Conservation (phyloP, 352 stramenopile species). For the Pythium brachiatum region DNA sequence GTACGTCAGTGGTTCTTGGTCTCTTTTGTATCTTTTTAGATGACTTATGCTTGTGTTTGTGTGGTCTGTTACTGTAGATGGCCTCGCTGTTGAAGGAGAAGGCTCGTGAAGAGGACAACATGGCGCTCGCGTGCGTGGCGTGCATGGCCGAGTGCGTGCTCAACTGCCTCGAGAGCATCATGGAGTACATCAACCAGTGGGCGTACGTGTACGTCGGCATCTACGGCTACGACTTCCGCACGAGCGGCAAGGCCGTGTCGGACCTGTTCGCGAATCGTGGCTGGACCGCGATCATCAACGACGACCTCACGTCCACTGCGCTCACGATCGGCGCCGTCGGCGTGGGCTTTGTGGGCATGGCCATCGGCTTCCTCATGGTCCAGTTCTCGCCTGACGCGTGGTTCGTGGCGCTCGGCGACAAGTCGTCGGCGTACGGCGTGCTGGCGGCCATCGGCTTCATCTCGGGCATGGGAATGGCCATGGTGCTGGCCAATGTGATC, state of each 20-base stretch:
- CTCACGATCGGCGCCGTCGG: constrained; percentile 81
- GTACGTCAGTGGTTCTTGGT: constrained; percentile 22
- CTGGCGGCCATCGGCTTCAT: constrained; percentile 76
- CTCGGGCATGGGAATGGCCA: constrained; percentile 75
- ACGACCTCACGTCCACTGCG: constrained; percentile 81
- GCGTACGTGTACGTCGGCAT: constrained; percentile 90
- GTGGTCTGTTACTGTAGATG: constrained; percentile 42
- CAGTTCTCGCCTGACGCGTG: constrained; percentile 60
- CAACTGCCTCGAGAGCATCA: constrained; percentile 77
- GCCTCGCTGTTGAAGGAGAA: constrained; percentile 63
- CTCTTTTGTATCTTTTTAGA: neutral
- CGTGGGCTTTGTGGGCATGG: constrained; percentile 74
- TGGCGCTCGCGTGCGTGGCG: constrained; percentile 68
- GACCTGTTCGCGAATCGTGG: constrained; percentile 83
- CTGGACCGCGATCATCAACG: constrained; percentile 89
- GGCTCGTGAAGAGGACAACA: constrained; percentile 72
- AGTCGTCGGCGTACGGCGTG: constrained; percentile 43
- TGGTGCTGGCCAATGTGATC: constrained; percentile 81
- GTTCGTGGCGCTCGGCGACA: constrained; percentile 53
- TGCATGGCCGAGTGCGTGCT: constrained; percentile 88
- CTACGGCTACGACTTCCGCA: constrained; percentile 86
- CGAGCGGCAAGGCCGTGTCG: constrained; percentile 85
- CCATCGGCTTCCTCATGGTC: constrained; percentile 65
- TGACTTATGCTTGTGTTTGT: constrained; percentile 9
- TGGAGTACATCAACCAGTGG: constrained; percentile 91